Evolutionary conservation across 2,329 filamentous ascomycete genomes (phyloP), one percentile per base, ranked within the genome.

Genomic region (Penicillium sp.): DNA sequence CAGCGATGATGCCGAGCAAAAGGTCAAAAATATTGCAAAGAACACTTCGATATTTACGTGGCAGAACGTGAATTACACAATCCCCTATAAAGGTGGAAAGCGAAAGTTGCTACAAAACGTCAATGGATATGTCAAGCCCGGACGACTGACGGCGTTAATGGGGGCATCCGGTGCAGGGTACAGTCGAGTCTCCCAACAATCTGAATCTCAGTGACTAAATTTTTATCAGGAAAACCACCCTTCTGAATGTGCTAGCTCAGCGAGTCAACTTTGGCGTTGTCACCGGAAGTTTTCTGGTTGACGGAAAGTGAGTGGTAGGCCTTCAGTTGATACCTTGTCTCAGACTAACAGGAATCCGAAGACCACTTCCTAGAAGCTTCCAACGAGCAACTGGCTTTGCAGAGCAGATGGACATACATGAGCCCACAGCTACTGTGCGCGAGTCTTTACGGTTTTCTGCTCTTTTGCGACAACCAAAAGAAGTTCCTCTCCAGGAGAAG

Each of bases 21-120:
- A 77, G 55, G 75, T 81, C 46, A 75, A 82, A 37, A 80, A 81
- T 2, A 83, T 89, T 14, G 84, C 85, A 1, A 85, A 84, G 69
- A 89, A 89, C 62, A 86, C 89, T 53, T 86, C 87, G 38, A 81
- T 92, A n/a, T 82, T 96, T 61, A 96, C 93, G 0, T 97, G 92
- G 90, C 90, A 94, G 73, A 83, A 90, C 65, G 86, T 97, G 62
- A 91, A 89, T 71, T 97, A 97, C 73, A 84, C 72, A 54, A 89
- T 84, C 63, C 79, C 64, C 11, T 79, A 78, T 52, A 77, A 80
- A 48, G 73, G 76, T 42, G 78, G 79, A 14, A 71, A 80, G 65
- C 73, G 76, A 48, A 75, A 78, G 4, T 73, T 89, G 4, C 75
- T 90, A 11, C 81, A 87, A 61, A 81, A 88, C 59, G 84, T 90